A percentile compares a stretch with the other conserved stretches of the same genome.
Conservation (phyloP, 2,329 filamentous ascomycete species). For the Paraphoma sp. region DNA sequence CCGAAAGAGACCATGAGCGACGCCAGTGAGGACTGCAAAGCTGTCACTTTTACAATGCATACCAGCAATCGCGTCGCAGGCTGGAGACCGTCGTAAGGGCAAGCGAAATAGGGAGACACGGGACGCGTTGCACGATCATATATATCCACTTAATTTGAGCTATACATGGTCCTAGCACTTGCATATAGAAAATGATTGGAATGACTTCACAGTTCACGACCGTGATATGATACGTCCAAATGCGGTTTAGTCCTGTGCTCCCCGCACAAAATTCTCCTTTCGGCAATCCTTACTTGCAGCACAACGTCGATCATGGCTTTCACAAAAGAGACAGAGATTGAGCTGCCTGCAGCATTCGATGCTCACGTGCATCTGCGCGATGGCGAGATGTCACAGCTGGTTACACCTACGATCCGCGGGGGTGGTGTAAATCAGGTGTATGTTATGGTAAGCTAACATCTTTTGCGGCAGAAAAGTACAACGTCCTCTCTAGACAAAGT, state of each 20-base stretch:
- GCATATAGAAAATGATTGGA: background rate
- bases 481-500: too few relatives aligned
- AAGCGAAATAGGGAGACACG: background rate
- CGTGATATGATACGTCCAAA: background rate
- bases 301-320: slow-evolving; percentile 41
- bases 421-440: slow-evolving; percentile 62
- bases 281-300: slow-evolving; percentile 2
- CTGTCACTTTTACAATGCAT: background rate
- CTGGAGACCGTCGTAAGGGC: too few relatives aligned
- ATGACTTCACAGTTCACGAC: too few relatives aligned
- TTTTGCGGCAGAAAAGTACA: background rate
- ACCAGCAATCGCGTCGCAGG: too few relatives aligned
- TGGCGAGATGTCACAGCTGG: slow-evolving; percentile 59
- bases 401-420: slow-evolving; percentile 57
- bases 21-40: background rate
- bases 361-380: slow-evolving; percentile 61
- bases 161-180: background rate
- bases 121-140: background rate
- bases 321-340: slow-evolving; percentile 51
- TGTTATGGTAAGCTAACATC: slow-evolving; percentile 55
- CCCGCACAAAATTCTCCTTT: slow-evolving; percentile 20
- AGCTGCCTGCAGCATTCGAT: slow-evolving; percentile 58
- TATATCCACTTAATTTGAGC: background rate
- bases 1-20: slow-evolving; percentile 5
- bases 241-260: slow-evolving; percentile 7